A percentile compares a stretch with the other conserved stretches of the same genome.
phyloP scores from a whole-genome alignment of 495 filamentous ascomycete species.

The Pseudoneurospora amorphoporcata region DNA sequence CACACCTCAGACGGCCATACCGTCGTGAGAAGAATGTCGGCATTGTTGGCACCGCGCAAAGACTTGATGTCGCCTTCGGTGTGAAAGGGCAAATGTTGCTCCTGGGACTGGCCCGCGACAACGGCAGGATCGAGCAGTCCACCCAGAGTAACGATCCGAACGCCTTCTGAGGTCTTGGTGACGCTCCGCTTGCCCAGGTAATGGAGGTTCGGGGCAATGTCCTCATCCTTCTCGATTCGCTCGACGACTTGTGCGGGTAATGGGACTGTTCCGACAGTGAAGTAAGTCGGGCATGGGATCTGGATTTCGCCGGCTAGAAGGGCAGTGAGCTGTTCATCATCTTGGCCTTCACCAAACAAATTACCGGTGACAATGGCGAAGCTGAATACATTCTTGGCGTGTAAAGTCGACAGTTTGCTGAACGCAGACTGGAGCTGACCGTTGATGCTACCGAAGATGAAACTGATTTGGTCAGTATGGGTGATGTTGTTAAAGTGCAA shows the following conservation, averaged over 20 bases:
- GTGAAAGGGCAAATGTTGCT: slow-evolving; percentile 59
- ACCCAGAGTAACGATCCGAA: slow-evolving; percentile 73
- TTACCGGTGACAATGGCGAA: slow-evolving; percentile 78
- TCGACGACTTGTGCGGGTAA: slow-evolving; percentile 60
- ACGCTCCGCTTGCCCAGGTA: slow-evolving; percentile 76
- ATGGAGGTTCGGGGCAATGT: slow-evolving; percentile 79
- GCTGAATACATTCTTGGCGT: slow-evolving; percentile 75
- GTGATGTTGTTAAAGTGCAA: slow-evolving; percentile 4
- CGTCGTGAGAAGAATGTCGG: slow-evolving; percentile 78
- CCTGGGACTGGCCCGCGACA: slow-evolving; percentile 42
- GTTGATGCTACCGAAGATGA: slow-evolving; percentile 71
- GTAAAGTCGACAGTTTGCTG: slow-evolving; percentile 63
- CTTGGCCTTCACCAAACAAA: slow-evolving; percentile 54
- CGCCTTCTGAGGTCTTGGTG: slow-evolving; percentile 80
- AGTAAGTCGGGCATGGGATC: slow-evolving; percentile 78
- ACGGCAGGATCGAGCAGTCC: slow-evolving; percentile 50
- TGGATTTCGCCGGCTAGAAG: slow-evolving; percentile 60
- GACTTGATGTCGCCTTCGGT: slow-evolving; percentile 64
- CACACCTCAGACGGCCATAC: slow-evolving; percentile 72
- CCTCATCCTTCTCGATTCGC: slow-evolving; percentile 59
- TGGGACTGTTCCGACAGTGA: slow-evolving; percentile 58
- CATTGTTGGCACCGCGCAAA: slow-evolving; percentile 59
- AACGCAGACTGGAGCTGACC: slow-evolving; percentile 65
- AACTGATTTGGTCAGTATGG: slow-evolving; percentile 42
- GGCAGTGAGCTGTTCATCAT: slow-evolving; percentile 47